Evolutionary conservation across 129 eudicot genomes (phyloP), one percentile per base, ranked within the genome.

Genomic region (Mikania micrantha): DNA sequence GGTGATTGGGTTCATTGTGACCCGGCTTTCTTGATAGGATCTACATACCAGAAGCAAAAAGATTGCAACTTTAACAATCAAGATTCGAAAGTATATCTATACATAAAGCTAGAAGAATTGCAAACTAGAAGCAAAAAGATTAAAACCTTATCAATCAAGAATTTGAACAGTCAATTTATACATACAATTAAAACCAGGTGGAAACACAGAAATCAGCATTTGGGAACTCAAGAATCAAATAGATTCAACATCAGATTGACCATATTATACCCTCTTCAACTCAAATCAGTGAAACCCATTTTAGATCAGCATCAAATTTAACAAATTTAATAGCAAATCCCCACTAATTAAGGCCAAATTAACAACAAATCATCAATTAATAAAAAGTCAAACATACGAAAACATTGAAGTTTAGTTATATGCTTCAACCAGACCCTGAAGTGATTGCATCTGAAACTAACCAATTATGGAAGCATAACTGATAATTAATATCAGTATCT

Each of bases 1-100:
- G 80, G 52, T 58, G 74, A 57, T 69, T 58, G 38, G 70, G 74
- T 67, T 70, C 75, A 64, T 60, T 45, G 31, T 24, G 63, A 24
- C 62, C 73, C 9, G 70, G 64, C 69, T 83, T 74, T 54, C 83
- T 75, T 47, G 69, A 48, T 19, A 41, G 50, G 50, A 70, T 81
- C 96, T 88, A 85, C 65, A 60, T 31, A 57, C 29, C 12, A 64
- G 10, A 22, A 59, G 19, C 34, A 59, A 75, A 66, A 53, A 67
- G 69, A 35, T 75, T 35, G 67, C 17, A 75, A n/a, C 54, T 57
- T 67, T 34, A 75, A 57, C 17, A 13, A 44, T 35, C 69, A 74
- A 62, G 62, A 60, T 32, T 61, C 40, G 31, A 66, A 1, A 19
- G 13, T n/a, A 38, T 35, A 16, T 21, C 2, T 17, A 22, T 45